Base-by-base conservation (phyloP, 192 early-diverging fungal species). In the Geosiphon pyriformis region DNA sequence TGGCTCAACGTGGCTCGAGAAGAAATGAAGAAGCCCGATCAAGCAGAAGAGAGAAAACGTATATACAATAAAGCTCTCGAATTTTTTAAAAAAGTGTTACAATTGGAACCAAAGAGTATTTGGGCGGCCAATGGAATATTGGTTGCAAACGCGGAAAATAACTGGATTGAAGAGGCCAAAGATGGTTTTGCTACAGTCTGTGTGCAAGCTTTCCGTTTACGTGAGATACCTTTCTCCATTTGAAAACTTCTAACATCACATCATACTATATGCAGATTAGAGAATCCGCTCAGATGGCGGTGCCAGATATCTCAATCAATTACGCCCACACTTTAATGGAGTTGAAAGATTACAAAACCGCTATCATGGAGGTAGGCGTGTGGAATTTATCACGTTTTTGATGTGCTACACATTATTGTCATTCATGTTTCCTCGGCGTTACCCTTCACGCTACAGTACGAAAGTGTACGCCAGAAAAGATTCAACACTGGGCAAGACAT, bases 51-150 rank as follows among this genome's bases (percentile, higher is more conserved):
- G 87, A 27, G 83, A 89, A 30, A 84, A 92, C 70, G 89, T 84
- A 49, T 80, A 94, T 89, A 89, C 73, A 84, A 82, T 65, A 77
- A 85, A 18, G 90, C 90, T 3, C 69, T 84, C 46, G 88, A 92
- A 71, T 95, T 91, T 62, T 95, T 91, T 68, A 84, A 84, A 32
- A 92, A 90, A 70, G 85, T 80, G 1, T 57, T 93, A 51, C 71
- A 78, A 65, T 67, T 83, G 2, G 94, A 97, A 64, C 67, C 56
- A 11, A 70, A 68, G 50, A 92, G 91, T 61, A 80, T 84, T 0
- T 87, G 88, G 31, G 95, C 93, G 0, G 90, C 90, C 0, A 87
- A 91, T 47, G 95, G 95, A 22, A 76, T 93, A 26, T 93, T 88
- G 3, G 91, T 95, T 53, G 80, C 85, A 2, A 69, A 93, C 64